Evolutionary conservation across 345 rosid species (phyloP).

Genomic region (Xanthoceras sorbifolium): DNA sequence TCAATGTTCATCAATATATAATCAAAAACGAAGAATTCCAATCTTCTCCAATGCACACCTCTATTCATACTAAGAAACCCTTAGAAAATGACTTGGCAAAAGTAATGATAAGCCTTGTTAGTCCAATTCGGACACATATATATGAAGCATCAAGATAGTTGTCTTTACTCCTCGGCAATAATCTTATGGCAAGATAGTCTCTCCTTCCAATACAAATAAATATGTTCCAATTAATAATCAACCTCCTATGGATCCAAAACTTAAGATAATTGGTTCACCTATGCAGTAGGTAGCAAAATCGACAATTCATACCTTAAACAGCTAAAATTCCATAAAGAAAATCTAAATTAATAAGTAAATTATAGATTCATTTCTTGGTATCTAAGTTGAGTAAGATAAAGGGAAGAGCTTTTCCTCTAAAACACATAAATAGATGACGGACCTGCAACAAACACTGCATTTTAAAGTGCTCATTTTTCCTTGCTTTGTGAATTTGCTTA

Average conservation of each 20-base stretch:
- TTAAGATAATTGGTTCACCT: neutral
- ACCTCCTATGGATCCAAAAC: neutral
- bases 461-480: constrained; percentile 32
- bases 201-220: neutral
- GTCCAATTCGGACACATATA: no score
- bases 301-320: neutral
- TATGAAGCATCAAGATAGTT: neutral
- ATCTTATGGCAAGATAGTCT: neutral
- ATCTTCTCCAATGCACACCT: no score
- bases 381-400: neutral
- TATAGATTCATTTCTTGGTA: constrained; percentile 4
- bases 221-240: neutral
- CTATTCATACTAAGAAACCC: no score
- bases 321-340: neutral
- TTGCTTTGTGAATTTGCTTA: constrained; percentile 38
- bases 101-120: no score
- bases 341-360: neutral
- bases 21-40: no score
- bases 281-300: neutral
- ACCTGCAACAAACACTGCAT: constrained; percentile 60
- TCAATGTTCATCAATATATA: no score
- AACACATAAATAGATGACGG: constrained; percentile 26
- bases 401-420: neutral
- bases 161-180: neutral
- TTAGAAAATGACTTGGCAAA: no score